These are phyloP conservation scores for Deinandra increscens DNA, from an alignment of 129 eudicot species.

Conservation along the genomic window DNA sequence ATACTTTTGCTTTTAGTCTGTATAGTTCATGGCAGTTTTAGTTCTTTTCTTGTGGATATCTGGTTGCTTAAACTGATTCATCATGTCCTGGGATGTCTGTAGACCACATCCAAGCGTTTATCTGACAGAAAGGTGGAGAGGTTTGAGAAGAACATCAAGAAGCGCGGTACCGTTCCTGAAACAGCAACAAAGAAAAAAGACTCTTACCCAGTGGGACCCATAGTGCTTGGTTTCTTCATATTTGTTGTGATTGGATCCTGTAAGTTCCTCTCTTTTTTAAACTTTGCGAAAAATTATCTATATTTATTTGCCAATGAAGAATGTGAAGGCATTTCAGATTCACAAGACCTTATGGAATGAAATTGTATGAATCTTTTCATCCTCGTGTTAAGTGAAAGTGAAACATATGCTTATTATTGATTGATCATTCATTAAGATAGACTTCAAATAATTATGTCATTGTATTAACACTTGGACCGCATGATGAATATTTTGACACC, in stretches of 20 bases:
- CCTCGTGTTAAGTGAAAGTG: neutral
- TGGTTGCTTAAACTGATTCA: neutral
- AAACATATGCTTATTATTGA: conserved; percentile 6
- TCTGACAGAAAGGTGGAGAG: conserved; percentile 68
- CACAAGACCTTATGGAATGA: neutral
- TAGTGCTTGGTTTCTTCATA: conserved; percentile 62
- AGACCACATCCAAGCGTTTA: conserved; percentile 72
- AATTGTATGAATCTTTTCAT: conserved; percentile 5
- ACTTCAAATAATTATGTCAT: neutral
- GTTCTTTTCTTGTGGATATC: neutral
- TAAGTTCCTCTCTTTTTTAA: conserved; percentile 36
- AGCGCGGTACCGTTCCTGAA: conserved; percentile 57
- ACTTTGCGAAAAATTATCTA: neutral
- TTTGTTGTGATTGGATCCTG: conserved; percentile 77
- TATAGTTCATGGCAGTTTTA: conserved; percentile 3
- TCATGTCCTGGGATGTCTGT: conserved; percentile 15
- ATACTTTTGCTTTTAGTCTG: conserved; percentile 17
- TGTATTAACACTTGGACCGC: neutral
- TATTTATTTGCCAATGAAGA: too few species aligned
- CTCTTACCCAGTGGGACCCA: conserved; percentile 66
- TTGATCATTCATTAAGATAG: neutral
- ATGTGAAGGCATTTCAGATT: too few species aligned
- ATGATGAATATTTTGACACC: too few species aligned
- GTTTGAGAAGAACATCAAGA: conserved; percentile 76
- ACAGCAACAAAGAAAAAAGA: conserved; percentile 59